These are phyloP conservation scores for Chaetomiaceae sp. DNA, from an alignment of 2,329 filamentous ascomycete genomes.

Conservation along the genomic window DNA sequence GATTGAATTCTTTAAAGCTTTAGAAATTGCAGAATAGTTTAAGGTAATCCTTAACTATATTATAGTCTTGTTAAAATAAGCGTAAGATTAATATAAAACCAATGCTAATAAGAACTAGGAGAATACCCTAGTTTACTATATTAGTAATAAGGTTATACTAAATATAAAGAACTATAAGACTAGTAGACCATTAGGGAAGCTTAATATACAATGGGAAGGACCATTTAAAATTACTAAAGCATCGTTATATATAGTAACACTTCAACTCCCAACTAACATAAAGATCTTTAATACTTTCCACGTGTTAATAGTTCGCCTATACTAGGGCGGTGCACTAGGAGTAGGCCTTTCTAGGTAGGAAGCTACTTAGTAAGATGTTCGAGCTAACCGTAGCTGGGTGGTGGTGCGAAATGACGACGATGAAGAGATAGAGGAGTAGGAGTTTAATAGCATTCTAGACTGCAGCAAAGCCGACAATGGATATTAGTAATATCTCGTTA, in stretches of 20 bases:
- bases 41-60: neutral
- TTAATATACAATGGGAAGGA: neutral
- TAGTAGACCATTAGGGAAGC: neutral
- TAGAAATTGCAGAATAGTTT: neutral
- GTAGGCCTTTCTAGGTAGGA: neutral
- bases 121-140: neutral
- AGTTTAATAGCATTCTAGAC: neutral
- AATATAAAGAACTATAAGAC: neutral
- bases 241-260: neutral
- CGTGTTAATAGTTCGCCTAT: neutral
- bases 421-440: neutral
- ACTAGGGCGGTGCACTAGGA: neutral
- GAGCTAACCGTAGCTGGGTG: neutral
- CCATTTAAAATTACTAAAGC: neutral
- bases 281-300: conserved; percentile 2
- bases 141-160: neutral
- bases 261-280: neutral
- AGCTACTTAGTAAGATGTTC: neutral
- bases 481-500: neutral
- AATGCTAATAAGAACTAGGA: neutral
- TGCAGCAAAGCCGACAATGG: neutral
- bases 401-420: neutral
- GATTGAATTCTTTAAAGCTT: neutral
- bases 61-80: neutral
- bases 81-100: neutral